Evolutionary conservation across 2,329 filamentous ascomycete genomes (phyloP).

Genomic region (Lachnellula occidentalis): DNA sequence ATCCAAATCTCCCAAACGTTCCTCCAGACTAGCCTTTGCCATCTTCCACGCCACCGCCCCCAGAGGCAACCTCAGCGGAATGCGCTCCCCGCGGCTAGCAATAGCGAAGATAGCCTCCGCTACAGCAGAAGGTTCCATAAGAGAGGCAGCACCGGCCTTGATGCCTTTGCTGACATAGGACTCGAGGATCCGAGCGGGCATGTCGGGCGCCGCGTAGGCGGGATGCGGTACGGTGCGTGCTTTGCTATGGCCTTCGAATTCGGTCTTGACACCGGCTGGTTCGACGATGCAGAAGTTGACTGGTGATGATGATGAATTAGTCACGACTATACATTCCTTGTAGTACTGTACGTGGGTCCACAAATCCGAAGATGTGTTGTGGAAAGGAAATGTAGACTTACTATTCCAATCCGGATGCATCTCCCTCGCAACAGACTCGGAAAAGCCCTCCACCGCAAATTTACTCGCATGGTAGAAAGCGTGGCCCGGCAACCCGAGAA

Average conservation of each 20-base stretch:
- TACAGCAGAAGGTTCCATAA: slow-evolving; percentile 18
- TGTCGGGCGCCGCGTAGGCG: slow-evolving; percentile 26
- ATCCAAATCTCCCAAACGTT: slow-evolving; percentile 14
- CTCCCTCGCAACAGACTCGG: slow-evolving; percentile 33
- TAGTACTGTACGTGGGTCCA: neutral
- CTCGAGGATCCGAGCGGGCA: slow-evolving; percentile 29
- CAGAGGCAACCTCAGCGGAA: slow-evolving; percentile 25
- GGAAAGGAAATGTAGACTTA: slow-evolving; percentile 15
- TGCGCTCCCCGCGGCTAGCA: slow-evolving; percentile 17
- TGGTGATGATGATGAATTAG: slow-evolving; percentile 35
- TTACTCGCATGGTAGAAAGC: slow-evolving; percentile 37
- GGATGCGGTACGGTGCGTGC: slow-evolving; percentile 18
- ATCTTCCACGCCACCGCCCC: slow-evolving; percentile 20
- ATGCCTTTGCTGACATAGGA: slow-evolving; percentile 18
- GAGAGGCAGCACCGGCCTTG: slow-evolving; percentile 11
- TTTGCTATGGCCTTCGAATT: slow-evolving; percentile 36
- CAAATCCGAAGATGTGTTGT: slow-evolving; percentile 5
- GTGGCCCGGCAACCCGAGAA: slow-evolving; percentile 34
- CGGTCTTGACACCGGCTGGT: slow-evolving; percentile 38
- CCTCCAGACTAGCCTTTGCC: slow-evolving; percentile 22
- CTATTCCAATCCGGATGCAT: slow-evolving; percentile 35
- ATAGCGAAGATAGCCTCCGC: slow-evolving; percentile 21
- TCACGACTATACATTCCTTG: slow-evolving; percentile 4
- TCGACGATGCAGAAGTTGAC: slow-evolving; percentile 38
- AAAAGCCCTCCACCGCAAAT: slow-evolving; percentile 38